Conservation (phyloP, 768 basidiomycete genomes). For the Suillus placidus region DNA sequence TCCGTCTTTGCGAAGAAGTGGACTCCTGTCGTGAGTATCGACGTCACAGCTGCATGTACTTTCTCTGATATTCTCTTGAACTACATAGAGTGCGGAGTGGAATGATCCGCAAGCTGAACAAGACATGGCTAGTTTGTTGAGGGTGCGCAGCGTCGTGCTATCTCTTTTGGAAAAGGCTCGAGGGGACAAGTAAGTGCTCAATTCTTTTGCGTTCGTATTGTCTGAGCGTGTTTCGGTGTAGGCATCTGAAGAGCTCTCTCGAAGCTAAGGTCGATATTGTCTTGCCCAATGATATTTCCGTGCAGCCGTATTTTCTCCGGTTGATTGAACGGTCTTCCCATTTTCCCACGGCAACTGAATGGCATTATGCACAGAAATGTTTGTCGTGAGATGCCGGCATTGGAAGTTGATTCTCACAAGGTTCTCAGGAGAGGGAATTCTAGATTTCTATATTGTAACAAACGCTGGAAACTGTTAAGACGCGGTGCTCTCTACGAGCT, state of each 20-base stretch:
- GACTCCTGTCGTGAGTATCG: constrained; percentile 60
- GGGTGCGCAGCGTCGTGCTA: constrained; percentile 62
- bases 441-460: too few relatives aligned
- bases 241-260: constrained; percentile 72
- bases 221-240: constrained; percentile 29
- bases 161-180: constrained; percentile 77
- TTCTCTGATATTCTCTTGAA: constrained; percentile 5
- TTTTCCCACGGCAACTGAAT: not conserved
- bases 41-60: not conserved
- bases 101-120: constrained; percentile 53
- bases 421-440: too few relatives aligned
- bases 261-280: constrained; percentile 76
- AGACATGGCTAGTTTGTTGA: constrained; percentile 67
- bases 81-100: constrained; percentile 60
- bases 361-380: constrained; percentile 46
- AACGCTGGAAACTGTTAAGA: too few relatives aligned
- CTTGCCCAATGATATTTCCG: constrained; percentile 42
- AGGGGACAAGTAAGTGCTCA: constrained; percentile 59
- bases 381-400: too few relatives aligned
- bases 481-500: too few relatives aligned
- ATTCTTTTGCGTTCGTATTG: not conserved
- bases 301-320: constrained; percentile 36
- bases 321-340: constrained; percentile 34
- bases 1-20: constrained; percentile 78
- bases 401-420: too few relatives aligned